These are phyloP conservation scores for Aspergillus sp. DNA, from an alignment of 2,329 filamentous ascomycete species.

Conservation along the genomic window DNA sequence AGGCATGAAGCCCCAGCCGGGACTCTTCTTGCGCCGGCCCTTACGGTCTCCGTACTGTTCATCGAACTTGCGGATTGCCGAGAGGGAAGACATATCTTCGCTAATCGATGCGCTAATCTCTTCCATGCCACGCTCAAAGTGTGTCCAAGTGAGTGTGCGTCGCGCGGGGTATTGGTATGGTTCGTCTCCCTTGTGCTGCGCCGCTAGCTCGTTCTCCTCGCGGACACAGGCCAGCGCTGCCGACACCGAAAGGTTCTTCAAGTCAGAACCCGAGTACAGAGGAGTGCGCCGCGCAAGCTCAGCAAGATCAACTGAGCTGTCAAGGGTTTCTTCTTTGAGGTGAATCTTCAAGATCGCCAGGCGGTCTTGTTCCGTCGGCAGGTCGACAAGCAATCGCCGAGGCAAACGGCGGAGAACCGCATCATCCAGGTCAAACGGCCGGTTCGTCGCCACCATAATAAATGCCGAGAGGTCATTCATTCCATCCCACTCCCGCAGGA, in stretches of 20 bases:
- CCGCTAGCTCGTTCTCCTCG: conserved; percentile 44
- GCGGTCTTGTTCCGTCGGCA: conserved; percentile 47
- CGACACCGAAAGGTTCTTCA: conserved; percentile 51
- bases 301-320: conserved; percentile 39
- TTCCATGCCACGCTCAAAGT: conserved; percentile 81
- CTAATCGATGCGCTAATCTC: conserved; percentile 91
- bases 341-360: conserved; percentile 49
- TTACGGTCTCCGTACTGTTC: conserved; percentile 87
- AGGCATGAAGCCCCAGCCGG: conserved; percentile 50
- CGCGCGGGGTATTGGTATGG: conserved; percentile 65
- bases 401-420: conserved; percentile 52
- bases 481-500: conserved; percentile 94
- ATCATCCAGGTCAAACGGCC: conserved; percentile 85
- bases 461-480: conserved; percentile 81
- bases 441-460: conserved; percentile 96
- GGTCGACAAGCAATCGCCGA: conserved; percentile 47
- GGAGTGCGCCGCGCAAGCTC: conserved; percentile 45
- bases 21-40: conserved; percentile 60
- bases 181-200: conserved; percentile 34
- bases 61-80: conserved; percentile 90
- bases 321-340: conserved; percentile 47
- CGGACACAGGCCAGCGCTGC: conserved; percentile 50
- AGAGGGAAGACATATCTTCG: conserved; percentile 86
- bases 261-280: conserved; percentile 52
- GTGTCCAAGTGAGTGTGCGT: conserved; percentile 62